phyloP scores from a whole-genome alignment of 129 eudicot species.

The Dittrichia graveolens region DNA sequence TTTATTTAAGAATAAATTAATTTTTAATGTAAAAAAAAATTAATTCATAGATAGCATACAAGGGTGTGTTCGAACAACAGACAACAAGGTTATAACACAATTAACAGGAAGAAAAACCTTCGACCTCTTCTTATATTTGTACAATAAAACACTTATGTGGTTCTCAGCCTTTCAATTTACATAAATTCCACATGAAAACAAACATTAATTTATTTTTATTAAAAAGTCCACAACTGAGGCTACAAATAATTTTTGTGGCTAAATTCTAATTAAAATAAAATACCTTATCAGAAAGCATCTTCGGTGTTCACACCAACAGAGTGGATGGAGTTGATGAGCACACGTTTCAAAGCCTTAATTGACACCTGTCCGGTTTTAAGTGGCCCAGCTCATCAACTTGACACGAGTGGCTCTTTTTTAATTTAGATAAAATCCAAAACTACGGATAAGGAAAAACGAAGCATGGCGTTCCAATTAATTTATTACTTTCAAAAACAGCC shows the following conservation, averaged over 20 bases:
- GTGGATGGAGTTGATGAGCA: slow-evolving; percentile 40
- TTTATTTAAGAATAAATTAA: neutral
- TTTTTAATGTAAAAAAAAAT: neutral
- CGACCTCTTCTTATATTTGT: neutral
- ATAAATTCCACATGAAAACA: slow-evolving; percentile 5
- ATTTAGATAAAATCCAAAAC: slow-evolving; percentile 33
- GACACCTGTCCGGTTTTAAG: slow-evolving; percentile 21
- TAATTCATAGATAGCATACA: too few species aligned
- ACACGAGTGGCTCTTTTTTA: slow-evolving; percentile 41
- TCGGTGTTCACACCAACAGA: slow-evolving; percentile 23
- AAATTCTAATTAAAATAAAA: slow-evolving; percentile 10
- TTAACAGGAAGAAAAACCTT: neutral
- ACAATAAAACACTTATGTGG: slow-evolving; percentile 17
- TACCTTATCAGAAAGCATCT: slow-evolving; percentile 34
- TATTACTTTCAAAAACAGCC: neutral
- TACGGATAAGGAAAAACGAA: slow-evolving; percentile 35
- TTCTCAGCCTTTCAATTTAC: slow-evolving; percentile 4
- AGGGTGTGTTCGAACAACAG: neutral
- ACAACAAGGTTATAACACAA: slow-evolving; percentile 10
- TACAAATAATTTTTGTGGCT: slow-evolving; percentile 21
- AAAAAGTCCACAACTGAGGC: neutral
- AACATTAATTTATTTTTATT: slow-evolving; percentile 10
- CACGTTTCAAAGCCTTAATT: slow-evolving; percentile 22
- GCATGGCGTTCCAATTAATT: slow-evolving; percentile 19
- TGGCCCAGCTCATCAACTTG: slow-evolving; percentile 37